phyloP scores from a whole-genome alignment of 75 land plant species.

The Gnetum montanum region DNA sequence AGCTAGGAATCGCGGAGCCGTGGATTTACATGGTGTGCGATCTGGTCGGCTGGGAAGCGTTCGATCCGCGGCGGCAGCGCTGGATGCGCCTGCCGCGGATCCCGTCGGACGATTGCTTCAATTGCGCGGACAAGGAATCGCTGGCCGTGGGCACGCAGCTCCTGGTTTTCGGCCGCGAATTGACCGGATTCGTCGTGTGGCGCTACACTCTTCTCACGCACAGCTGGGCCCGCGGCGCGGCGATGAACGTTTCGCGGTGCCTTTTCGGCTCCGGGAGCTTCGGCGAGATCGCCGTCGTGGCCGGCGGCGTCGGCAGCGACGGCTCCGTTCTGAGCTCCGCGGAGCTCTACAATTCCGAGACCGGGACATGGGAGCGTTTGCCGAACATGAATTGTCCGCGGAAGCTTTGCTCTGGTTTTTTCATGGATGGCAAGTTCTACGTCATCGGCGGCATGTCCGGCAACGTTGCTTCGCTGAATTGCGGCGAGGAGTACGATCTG shows the following conservation, averaged over 20 bases:
- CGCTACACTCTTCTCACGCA: conserved; percentile 26
- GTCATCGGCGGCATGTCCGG: conserved; percentile 55
- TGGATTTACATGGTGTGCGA: conserved; percentile 38
- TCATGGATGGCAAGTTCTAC: conserved; percentile 67
- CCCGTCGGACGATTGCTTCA: conserved; percentile 47
- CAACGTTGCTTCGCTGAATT: conserved; percentile 20
- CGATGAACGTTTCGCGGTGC: conserved; percentile 40
- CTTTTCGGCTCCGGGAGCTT: conserved; percentile 46
- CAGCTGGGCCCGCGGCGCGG: conserved; percentile 31
- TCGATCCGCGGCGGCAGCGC: conserved; percentile 30
- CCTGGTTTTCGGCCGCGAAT: conserved; percentile 42
- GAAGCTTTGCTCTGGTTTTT: conserved; percentile 42
- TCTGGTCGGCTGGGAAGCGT: conserved; percentile 39
- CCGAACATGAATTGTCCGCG: conserved; percentile 43
- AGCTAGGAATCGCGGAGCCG: conserved; percentile 40
- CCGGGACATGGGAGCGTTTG: conserved; percentile 26
- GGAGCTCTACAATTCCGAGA: conserved; percentile 39
- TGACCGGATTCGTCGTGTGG: conserved; percentile 34
- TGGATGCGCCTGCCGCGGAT: conserved; percentile 48
- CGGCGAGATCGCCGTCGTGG: conserved; percentile 42
- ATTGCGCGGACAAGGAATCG: conserved; percentile 47
- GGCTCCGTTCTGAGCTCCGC: conserved; percentile 34
- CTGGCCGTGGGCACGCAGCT: conserved; percentile 51
- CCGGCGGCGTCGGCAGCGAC: conserved; percentile 37
- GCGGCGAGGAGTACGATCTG: conserved; percentile 53